Conservation (phyloP, 169 alveolate species). For the Amoebophrya sp. region DNA sequence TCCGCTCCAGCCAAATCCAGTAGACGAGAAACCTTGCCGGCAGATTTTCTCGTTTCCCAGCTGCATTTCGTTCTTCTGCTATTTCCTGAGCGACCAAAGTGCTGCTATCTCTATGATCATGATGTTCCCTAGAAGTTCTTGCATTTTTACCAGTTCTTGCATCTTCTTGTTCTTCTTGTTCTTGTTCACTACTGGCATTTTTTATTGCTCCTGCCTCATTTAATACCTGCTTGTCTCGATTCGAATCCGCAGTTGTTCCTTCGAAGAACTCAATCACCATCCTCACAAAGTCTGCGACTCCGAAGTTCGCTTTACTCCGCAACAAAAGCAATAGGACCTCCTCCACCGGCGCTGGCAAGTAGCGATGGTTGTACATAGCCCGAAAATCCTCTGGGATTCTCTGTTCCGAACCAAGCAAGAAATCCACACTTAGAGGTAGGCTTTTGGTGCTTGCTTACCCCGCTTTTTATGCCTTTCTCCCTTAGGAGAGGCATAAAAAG, state of each 20-base stretch:
- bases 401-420: no score
- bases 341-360: not conserved
- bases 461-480: no score
- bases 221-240: not conserved
- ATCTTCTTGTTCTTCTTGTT: not conserved
- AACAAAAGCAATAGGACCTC: not conserved
- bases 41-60: no score
- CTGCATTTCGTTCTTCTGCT: no score
- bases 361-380: not conserved
- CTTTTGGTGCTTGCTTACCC: no score
- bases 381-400: not conserved
- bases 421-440: no score
- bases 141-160: no score
- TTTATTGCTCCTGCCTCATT: not conserved
- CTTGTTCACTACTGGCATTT: not conserved
- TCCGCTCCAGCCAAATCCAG: slow-evolving; percentile 21
- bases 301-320: not conserved
- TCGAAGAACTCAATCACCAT: not conserved
- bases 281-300: not conserved
- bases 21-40: not conserved
- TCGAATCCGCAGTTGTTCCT: not conserved
- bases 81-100: no score
- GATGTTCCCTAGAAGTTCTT: no score
- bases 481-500: no score
- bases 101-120: no score